A percentile compares a stretch with the other conserved stretches of the same genome.
Conservation (phyloP, 1,284 basidiomycete genomes). For the Rugosomyces carneus region DNA sequence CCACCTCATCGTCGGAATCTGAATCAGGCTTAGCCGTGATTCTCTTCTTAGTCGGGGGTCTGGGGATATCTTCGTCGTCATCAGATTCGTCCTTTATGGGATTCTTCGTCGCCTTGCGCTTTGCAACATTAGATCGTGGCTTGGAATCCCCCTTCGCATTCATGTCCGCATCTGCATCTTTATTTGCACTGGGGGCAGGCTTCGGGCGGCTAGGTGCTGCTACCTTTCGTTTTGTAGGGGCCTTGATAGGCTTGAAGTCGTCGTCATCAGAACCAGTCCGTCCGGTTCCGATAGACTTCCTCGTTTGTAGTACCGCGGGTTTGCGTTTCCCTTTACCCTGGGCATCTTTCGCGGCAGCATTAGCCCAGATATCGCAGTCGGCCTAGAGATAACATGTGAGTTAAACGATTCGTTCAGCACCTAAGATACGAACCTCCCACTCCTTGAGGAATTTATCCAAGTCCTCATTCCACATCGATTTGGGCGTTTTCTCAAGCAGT, state of each 20-base stretch:
- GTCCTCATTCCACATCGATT: constrained; percentile 89
- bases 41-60: constrained; percentile 16
- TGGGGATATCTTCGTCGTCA: constrained; percentile 12
- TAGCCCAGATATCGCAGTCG: constrained; percentile 56
- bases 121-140: constrained; percentile 46
- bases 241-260: constrained; percentile 72
- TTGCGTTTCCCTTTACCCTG: constrained; percentile 58
- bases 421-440: constrained; percentile 68
- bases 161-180: constrained; percentile 24
- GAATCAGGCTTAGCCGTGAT: constrained; percentile 17
- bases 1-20: constrained; percentile 25
- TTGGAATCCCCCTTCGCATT: constrained; percentile 24
- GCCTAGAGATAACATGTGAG: constrained; percentile 32
- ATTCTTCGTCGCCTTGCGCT: constrained; percentile 21
- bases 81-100: constrained; percentile 14
- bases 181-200: constrained; percentile 7
- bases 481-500: constrained; percentile 76
- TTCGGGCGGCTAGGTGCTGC: constrained; percentile 10
- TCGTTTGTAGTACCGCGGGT: constrained; percentile 67
- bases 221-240: constrained; percentile 33
- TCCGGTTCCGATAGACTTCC: constrained; percentile 57
- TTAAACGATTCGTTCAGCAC: neutral
- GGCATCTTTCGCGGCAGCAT: constrained; percentile 44
- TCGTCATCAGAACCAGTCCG: constrained; percentile 53
- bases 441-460: constrained; percentile 78